phyloP scores from a whole-genome alignment of 2,329 filamentous ascomycete genomes.

The Tolypocladium guangdongense region DNA sequence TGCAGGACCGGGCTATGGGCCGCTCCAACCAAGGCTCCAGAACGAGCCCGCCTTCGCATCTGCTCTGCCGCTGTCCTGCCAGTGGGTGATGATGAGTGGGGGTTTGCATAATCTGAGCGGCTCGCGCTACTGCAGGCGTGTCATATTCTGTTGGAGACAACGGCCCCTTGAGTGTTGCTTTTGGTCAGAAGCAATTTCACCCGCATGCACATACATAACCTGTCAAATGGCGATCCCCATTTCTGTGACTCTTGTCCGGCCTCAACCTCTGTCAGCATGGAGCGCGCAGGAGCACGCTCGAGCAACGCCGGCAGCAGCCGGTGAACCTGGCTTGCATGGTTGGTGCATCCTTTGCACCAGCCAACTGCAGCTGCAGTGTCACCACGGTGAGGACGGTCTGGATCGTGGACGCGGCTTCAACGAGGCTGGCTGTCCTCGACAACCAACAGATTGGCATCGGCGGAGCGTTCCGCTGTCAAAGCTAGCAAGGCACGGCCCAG shows the following conservation, averaged over 20 bases:
- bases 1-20: neutral
- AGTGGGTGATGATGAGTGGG: neutral
- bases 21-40: neutral
- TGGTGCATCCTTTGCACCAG: neutral
- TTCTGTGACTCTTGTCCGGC: neutral
- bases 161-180: neutral
- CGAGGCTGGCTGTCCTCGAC: neutral
- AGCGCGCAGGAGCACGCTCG: neutral
- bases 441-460: neutral
- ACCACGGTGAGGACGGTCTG: neutral
- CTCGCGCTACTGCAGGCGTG: too few species aligned
- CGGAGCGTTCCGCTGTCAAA: neutral
- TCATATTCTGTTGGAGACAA: neutral
- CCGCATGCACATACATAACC: neutral
- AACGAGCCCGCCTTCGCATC: neutral
- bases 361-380: neutral
- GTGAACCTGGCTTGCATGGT: neutral
- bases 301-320: neutral
- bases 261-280: neutral
- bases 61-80: neutral
- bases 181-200: neutral
- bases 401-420: neutral
- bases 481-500: neutral
- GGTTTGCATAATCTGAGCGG: too few species aligned
- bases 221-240: neutral